Base-by-base conservation (phyloP, 2,329 filamentous ascomycete species). In the Conoideocrella luteorostrata region DNA sequence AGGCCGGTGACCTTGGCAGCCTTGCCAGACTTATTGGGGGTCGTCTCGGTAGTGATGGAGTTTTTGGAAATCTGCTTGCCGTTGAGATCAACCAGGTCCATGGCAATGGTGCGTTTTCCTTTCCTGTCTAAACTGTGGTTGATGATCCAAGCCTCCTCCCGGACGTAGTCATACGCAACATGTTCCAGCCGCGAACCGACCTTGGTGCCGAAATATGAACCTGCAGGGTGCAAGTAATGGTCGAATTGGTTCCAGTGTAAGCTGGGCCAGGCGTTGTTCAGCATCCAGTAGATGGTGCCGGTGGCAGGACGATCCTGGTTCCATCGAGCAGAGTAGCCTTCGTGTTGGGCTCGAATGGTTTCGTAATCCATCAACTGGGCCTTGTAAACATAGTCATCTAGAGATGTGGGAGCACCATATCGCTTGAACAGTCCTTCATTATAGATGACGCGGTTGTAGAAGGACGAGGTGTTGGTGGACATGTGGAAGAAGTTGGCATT, bases 171-270 rank as follows among this genome's bases (percentile, higher is more conserved):
- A 52, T 74, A 82, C 0, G 69, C 68, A 1, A 76, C 69, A 37
- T 80, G 75, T 52, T 83, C 77, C 2, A 59, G 15, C 0, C 74
- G 61, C 1, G 59, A 57, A 0, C 66, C 77, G 0, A 69, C 57
- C 55, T 82, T 82, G 13, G 71, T 68, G 3, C 80, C 80, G 46
- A 74, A 83, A 48, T 78, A 83, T 0, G 74, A 68, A 0, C 77
- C 80, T 0, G 69, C 73, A 0, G 78, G 72, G 18, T 71, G 72
- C 32, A 82, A 58, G 49, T 82, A 82, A 56, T 78, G 78, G 51
- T 83, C 80, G 54, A 82, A 81, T 5, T 82, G 59, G 42, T 78
- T 77, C 80, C 80, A 84, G 53, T 83, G 80, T 22, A 84, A 61
- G 43, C 70, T 75, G 0, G 80, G 80, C 78, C 79, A 84, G 1